These are phyloP conservation scores for Hypoxylon rickii DNA, from an alignment of 495 filamentous ascomycete species.

Conservation along the genomic window DNA sequence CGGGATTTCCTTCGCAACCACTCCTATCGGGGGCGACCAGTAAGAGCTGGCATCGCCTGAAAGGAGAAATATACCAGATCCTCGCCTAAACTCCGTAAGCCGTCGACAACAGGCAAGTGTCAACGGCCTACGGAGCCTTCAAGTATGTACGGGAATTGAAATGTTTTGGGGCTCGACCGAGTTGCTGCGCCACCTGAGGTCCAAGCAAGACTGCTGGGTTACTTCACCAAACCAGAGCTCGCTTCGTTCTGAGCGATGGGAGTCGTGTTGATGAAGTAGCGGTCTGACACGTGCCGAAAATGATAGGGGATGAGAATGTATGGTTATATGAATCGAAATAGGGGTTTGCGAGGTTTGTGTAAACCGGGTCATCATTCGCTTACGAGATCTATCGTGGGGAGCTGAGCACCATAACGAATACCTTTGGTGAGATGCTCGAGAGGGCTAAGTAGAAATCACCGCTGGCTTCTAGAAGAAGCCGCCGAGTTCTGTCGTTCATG, in stretches of 20 bases:
- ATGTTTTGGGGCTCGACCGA: constrained; percentile 4
- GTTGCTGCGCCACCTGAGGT: neutral
- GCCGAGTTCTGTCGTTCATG: constrained; percentile 58
- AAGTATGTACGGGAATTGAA: constrained; percentile 39
- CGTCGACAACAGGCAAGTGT: constrained; percentile 6
- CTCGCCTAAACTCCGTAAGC: neutral
- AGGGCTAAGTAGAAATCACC: constrained; percentile 36
- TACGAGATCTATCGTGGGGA: constrained; percentile 30
- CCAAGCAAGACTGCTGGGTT: neutral
- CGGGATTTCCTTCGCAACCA: constrained; percentile 2
- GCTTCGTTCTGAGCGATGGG: constrained; percentile 1
- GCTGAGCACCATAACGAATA: constrained; percentile 12
- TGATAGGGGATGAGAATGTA: constrained; percentile 23
- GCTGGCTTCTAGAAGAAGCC: constrained; percentile 54
- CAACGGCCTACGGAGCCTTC: constrained; percentile 18
- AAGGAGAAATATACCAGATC: neutral
- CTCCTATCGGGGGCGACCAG: constrained; percentile 4
- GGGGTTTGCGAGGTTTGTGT: constrained; percentile 35
- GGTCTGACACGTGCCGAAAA: constrained; percentile 11
- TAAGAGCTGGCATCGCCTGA: constrained; percentile 2
- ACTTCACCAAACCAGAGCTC: constrained; percentile 4
- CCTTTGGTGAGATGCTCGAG: constrained; percentile 8
- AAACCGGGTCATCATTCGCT: constrained; percentile 32
- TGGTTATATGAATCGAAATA: constrained; percentile 34
- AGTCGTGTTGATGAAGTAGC: neutral